Evolutionary conservation across 225 moss, liverwort and hornwort genomes (phyloP).

Genomic region (Ulota crispa): DNA sequence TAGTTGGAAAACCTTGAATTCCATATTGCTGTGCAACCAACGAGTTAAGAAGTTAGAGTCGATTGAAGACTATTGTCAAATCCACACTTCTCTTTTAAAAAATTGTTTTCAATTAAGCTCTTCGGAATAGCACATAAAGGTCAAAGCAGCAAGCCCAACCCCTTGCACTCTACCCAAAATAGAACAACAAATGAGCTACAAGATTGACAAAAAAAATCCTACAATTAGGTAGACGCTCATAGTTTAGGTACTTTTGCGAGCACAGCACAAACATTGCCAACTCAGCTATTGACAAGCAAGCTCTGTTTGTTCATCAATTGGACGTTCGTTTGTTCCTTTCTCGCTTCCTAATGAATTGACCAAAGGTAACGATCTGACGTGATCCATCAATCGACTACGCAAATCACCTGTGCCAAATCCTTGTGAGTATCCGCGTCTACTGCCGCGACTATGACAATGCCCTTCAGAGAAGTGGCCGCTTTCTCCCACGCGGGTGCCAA

Average conservation of each 20-base stretch:
- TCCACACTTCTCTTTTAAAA: not conserved
- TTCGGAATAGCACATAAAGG: not conserved
- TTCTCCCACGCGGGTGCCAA: constrained; percentile 96
- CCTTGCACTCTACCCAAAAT: not conserved
- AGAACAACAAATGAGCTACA: not conserved
- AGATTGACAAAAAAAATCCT: not conserved
- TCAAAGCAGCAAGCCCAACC: not conserved
- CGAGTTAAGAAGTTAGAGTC: constrained; percentile 5
- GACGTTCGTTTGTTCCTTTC: not conserved
- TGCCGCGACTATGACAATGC: constrained; percentile 83
- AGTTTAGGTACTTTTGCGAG: not conserved
- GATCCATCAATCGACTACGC: not conserved
- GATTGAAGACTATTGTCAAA: not conserved
- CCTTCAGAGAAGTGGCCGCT: constrained; percentile 79
- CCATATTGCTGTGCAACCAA: constrained; percentile 72
- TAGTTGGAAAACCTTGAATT: constrained; percentile 92
- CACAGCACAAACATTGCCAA: not conserved
- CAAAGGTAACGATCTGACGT: not conserved
- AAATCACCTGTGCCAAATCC: constrained; percentile 76
- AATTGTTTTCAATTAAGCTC: not conserved
- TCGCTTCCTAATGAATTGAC: not conserved
- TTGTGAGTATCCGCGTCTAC: constrained; percentile 91
- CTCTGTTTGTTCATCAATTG: not conserved
- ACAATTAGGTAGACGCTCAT: not conserved
- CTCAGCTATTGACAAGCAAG: not conserved